These are phyloP conservation scores for Saksenaea vasiformis DNA, from an alignment of 371 early-diverging fungal genomes.

Conservation along the genomic window DNA sequence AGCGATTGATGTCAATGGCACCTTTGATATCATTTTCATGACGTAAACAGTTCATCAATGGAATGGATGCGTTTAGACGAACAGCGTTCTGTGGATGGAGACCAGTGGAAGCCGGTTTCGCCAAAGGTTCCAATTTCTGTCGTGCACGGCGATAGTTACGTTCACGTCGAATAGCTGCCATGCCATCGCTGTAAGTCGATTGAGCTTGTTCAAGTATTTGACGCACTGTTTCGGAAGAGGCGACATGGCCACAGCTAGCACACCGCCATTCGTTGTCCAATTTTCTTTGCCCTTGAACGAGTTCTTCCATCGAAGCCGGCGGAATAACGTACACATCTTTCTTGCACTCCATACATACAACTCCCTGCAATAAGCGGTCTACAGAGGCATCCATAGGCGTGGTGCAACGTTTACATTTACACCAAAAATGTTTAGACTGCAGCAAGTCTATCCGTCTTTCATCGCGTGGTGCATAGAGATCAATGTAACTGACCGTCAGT, in stretches of 20 bases:
- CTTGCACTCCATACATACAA: conserved; percentile 61
- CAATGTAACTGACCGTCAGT: conserved; percentile 65
- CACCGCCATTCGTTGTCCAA: conserved; percentile 35
- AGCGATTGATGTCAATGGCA: conserved; percentile 56
- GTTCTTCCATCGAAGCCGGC: conserved; percentile 34
- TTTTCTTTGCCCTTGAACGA: conserved; percentile 15
- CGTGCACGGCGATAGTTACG: conserved; percentile 36
- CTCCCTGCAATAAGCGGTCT: conserved; percentile 69
- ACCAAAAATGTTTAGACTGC: conserved; percentile 67
- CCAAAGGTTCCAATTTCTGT: conserved; percentile 25
- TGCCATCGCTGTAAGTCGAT: conserved; percentile 25
- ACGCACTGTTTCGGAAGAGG: conserved; percentile 28
- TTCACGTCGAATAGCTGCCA: conserved; percentile 30
- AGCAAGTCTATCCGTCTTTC: conserved; percentile 58
- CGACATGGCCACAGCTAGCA: conserved; percentile 50
- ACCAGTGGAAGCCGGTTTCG: conserved; percentile 8
- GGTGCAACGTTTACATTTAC: conserved; percentile 71
- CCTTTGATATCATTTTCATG: conserved; percentile 50
- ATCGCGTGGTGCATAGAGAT: conserved; percentile 69
- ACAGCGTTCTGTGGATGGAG: conserved; percentile 42
- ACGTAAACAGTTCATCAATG: conserved; percentile 58
- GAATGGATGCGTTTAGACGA: conserved; percentile 57
- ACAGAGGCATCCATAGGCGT: conserved; percentile 61
- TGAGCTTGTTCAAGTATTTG: conserved; percentile 45
- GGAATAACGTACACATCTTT: conserved; percentile 69